phyloP scores from a whole-genome alignment of 1,284 basidiomycete species.

The Dichomitus squalens region DNA sequence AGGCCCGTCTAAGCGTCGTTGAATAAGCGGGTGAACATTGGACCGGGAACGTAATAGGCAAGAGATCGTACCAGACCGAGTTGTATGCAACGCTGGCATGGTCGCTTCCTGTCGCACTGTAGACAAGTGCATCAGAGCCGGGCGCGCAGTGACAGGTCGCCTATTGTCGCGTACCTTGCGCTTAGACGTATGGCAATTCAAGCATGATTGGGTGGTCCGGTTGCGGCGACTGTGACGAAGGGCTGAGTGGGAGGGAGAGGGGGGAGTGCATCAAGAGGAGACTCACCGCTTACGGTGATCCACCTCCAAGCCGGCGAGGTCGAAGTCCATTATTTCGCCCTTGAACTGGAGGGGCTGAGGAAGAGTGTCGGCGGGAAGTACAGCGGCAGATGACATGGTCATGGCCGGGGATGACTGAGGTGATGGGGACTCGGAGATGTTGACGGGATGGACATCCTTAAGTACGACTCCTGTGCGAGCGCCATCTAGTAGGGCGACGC shows the following conservation, averaged over 20 bases:
- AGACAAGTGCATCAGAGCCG: background rate
- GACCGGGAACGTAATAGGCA: slow-evolving; percentile 19
- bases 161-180: slow-evolving; percentile 64
- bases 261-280: slow-evolving; percentile 4
- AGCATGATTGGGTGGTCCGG: slow-evolving; percentile 84
- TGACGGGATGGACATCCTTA: slow-evolving; percentile 31
- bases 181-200: slow-evolving; percentile 93
- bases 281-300: slow-evolving; percentile 53
- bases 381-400: slow-evolving; percentile 38
- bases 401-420: slow-evolving; percentile 19
- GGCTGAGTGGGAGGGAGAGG: background rate
- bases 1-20: slow-evolving; percentile 74
- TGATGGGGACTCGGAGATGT: slow-evolving; percentile 22
- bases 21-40: slow-evolving; percentile 7
- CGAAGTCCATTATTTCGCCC: slow-evolving; percentile 68
- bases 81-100: slow-evolving; percentile 87
- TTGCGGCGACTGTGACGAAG: slow-evolving; percentile 65
- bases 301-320: slow-evolving; percentile 61
- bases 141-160: background rate
- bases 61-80: slow-evolving; percentile 61
- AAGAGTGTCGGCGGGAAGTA: slow-evolving; percentile 26
- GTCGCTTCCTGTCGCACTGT: slow-evolving; percentile 80
- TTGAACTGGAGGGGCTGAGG: slow-evolving; percentile 52
- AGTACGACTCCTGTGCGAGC: slow-evolving; percentile 26
- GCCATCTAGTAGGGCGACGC: slow-evolving; percentile 28